Evolutionary conservation across 768 basidiomycete species (phyloP).

Genomic region (Saitozyma sp.): DNA sequence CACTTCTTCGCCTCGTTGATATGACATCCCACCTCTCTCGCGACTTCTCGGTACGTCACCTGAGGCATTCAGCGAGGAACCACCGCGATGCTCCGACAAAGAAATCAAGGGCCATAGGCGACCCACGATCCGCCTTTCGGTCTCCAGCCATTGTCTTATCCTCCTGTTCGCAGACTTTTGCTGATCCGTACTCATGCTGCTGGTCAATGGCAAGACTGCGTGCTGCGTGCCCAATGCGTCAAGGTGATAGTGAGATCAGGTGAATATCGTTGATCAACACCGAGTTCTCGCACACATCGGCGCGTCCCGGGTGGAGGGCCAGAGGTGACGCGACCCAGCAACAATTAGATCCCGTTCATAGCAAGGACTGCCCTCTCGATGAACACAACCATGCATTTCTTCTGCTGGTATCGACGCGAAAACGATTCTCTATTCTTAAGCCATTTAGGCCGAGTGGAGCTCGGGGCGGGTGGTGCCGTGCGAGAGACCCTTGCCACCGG

Average conservation of each 20-base stretch:
- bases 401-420: no score
- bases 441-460: constrained; percentile 30
- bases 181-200: constrained; percentile 20
- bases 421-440: no score
- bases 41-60: constrained; percentile 44
- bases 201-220: not conserved
- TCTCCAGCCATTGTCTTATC: constrained; percentile 40
- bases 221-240: no score
- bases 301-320: no score
- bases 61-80: constrained; percentile 3
- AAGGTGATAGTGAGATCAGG: not conserved
- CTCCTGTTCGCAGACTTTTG: constrained; percentile 19
- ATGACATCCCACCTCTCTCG: constrained; percentile 42
- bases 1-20: constrained; percentile 48
- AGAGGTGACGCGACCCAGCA: no score
- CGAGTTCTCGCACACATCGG: not conserved
- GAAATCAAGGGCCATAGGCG: not conserved
- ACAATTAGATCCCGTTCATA: no score
- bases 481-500: constrained; percentile 76
- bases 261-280: not conserved
- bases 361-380: no score
- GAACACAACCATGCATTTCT: no score
- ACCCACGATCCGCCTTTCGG: constrained; percentile 36
- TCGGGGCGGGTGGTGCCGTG: constrained; percentile 70
- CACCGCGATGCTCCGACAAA: not conserved